Base-by-base conservation (phyloP, 1,284 basidiomycete species). In the Malassezia psittaci region DNA sequence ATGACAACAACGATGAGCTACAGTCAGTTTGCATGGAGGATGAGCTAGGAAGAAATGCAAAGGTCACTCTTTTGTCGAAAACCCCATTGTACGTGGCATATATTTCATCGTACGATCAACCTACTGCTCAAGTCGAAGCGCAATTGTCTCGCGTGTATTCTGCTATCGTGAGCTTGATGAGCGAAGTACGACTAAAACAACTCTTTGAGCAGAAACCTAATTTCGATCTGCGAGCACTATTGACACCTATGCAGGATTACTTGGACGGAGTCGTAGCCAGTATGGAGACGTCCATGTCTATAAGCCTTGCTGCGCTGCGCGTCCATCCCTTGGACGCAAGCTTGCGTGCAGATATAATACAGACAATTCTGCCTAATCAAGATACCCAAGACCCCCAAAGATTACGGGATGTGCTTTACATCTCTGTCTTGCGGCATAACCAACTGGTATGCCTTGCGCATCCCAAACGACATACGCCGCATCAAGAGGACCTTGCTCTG, bases 61-160 rank as follows among this genome's bases (percentile, higher is more conserved):
- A 83, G 48, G 90, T 98, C 53, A 84, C 85, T 0, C 94, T 96
- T 72, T 74, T 91, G 6, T 79, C 91, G 44, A 83, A 88, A 41
- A 75, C 87, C 6, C 93, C 93, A 3, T 77, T 98, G 29, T 96
- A 96, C 75, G 87, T 93, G 65, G 88, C 86, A 18, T 90, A 86
- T 64, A 85, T 85, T 2, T 90, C 88, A 29, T 83, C 84, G 19
- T 93, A 88, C 87, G 86, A 87, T 29, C 90, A 94, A 75, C 90
- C 91, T 0, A 89, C 93, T 75, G 86, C 85, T 62, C 85, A 91
- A 64, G 85, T 87, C 61, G 83, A 90, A 45, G 83, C 84, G 44
- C 93, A 96, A 78, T 81, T 98, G 61, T 91, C 96, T 74, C 91
- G 93, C 75, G 80, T 98, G 9, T 86, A 98, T 73, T 78, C 93